Percentiles rank a stretch among this genome's conserved stretches.
phyloP scores from a whole-genome alignment of 1,284 basidiomycete genomes.

The Ceratorhiza oryzae-sativae region DNA sequence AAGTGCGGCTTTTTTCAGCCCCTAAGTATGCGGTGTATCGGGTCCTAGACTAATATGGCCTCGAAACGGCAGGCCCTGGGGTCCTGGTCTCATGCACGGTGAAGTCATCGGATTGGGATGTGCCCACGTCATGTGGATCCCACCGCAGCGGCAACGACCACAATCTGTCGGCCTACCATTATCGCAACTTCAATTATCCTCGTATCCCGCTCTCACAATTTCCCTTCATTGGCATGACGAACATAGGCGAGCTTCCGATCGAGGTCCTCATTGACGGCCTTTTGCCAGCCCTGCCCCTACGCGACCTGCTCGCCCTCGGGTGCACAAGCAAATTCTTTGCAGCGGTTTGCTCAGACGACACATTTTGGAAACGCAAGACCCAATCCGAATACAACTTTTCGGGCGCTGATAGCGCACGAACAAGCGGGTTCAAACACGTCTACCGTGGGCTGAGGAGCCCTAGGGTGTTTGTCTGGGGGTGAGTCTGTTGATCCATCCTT shows the following conservation, averaged over 20 bases:
- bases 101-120: conserved; percentile 19
- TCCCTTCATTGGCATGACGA: conserved; percentile 28
- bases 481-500: conserved; percentile 46
- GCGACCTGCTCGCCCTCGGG: conserved; percentile 66
- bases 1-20: neutral
- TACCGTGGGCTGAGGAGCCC: conserved; percentile 70
- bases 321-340: conserved; percentile 66
- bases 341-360: conserved; percentile 70
- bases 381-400: conserved; percentile 80
- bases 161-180: neutral
- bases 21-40: neutral
- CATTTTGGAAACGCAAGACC: conserved; percentile 78
- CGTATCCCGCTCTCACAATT: neutral
- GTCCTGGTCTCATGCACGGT: conserved; percentile 34
- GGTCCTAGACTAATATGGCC: conserved; percentile 21
- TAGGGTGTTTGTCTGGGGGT: conserved; percentile 84
- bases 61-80: conserved; percentile 26
- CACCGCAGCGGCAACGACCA: neutral
- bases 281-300: conserved; percentile 64
- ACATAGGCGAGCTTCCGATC: conserved; percentile 47
- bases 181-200: neutral
- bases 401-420: conserved; percentile 69
- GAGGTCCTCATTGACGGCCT: conserved; percentile 79
- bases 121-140: neutral
- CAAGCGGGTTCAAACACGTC: conserved; percentile 77